Percentiles rank a stretch among this genome's conserved stretches.
phyloP scores from a whole-genome alignment of 768 basidiomycete genomes.

The Chalciporus pseudorubinellus region DNA sequence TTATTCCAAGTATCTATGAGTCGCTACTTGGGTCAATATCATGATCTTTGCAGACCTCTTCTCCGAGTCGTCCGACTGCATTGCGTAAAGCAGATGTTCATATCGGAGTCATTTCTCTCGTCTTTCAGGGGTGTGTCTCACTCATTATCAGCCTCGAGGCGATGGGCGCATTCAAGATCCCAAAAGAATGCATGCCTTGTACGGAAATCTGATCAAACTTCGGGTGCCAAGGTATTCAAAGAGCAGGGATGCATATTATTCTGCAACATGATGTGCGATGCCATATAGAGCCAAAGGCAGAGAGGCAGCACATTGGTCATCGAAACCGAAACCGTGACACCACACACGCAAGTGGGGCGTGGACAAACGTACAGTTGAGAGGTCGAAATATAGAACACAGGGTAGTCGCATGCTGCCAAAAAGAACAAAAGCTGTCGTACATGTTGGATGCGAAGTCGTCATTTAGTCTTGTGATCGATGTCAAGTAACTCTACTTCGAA shows the following conservation, averaged over 20 bases:
- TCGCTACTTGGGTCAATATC: neutral
- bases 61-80: neutral
- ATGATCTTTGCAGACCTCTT: neutral
- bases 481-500: conserved; percentile 83
- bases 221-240: neutral
- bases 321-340: neutral
- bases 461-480: conserved; percentile 49
- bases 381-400: conserved; percentile 26
- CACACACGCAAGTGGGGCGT: neutral
- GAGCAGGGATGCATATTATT: neutral
- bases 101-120: no score
- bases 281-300: neutral
- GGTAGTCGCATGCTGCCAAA: conserved; percentile 15
- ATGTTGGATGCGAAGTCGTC: conserved; percentile 19
- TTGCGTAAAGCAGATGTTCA: neutral
- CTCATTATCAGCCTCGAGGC: no score
- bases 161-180: no score
- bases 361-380: conserved; percentile 19
- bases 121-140: no score
- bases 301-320: neutral
- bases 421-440: conserved; percentile 19
- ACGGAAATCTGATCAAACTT: neutral
- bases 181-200: neutral
- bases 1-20: neutral
- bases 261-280: neutral